Evolutionary conservation across 2,329 filamentous ascomycete species (phyloP).

Genomic region (Onygenales sp.): DNA sequence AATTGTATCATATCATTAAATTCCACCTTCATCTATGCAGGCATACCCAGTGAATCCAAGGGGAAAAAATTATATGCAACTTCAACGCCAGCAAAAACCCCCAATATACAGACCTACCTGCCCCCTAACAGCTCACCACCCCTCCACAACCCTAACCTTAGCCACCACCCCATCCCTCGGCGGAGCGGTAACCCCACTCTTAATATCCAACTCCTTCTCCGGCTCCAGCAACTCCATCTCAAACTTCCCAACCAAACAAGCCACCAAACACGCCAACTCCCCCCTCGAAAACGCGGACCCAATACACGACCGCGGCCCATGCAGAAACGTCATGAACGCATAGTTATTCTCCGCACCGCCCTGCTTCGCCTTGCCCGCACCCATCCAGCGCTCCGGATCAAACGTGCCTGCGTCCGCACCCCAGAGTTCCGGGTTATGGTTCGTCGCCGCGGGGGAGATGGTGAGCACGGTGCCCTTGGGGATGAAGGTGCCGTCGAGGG

Average conservation of each 20-base stretch:
- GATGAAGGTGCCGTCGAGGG: conserved; percentile 53
- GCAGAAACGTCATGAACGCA: conserved; percentile 70
- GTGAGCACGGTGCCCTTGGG: conserved; percentile 63
- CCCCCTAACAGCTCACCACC: conserved; percentile 16
- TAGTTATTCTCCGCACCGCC: conserved; percentile 71
- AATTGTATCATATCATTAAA: no score
- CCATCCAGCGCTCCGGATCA: conserved; percentile 68
- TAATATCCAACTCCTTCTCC: conserved; percentile 26
- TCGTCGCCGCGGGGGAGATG: conserved; percentile 57
- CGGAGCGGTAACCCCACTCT: conserved; percentile 29
- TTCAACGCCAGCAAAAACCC: no score
- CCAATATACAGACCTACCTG: no score
- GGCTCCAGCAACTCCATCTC: conserved; percentile 31
- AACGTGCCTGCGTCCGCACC: conserved; percentile 65
- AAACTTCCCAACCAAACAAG: conserved; percentile 66
- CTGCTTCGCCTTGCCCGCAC: conserved; percentile 36
- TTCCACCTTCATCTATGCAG: no score
- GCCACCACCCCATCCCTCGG: conserved; percentile 31
- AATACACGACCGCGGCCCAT: conserved; percentile 80
- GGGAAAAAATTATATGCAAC: no score
- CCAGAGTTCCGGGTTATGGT: conserved; percentile 62
- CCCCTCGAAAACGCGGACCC: conserved; percentile 70
- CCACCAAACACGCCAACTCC: conserved; percentile 77
- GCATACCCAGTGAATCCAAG: no score
- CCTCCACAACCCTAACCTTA: conserved; percentile 22